Conservation (phyloP, 2,329 filamentous ascomycete species). For the Pleoardoris graminearum region DNA sequence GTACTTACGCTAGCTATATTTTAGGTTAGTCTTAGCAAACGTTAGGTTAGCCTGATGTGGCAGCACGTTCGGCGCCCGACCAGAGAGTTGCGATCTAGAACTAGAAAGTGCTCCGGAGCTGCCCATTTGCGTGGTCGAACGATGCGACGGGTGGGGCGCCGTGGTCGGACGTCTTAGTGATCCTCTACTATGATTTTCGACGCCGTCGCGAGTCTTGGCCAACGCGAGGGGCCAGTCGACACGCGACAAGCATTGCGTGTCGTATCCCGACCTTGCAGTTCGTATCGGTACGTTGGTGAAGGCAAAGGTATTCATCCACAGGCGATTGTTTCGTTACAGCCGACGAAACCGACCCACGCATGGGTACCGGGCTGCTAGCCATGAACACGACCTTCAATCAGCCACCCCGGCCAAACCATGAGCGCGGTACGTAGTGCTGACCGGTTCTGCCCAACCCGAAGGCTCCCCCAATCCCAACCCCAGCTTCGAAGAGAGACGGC, state of each 20-base stretch:
- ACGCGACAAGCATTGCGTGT: no score
- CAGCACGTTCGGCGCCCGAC: no score
- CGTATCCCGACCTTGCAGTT: neutral
- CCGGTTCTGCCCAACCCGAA: neutral
- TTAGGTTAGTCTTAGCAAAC: no score
- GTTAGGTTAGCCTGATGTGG: no score
- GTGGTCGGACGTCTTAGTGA: slow-evolving; percentile 1
- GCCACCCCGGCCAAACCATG: neutral
- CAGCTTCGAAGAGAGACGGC: neutral
- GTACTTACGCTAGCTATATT: no score
- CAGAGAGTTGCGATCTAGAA: no score
- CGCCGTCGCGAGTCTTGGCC: neutral
- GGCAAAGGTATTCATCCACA: neutral
- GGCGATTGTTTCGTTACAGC: neutral
- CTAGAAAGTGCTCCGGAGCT: neutral
- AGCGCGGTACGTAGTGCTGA: slow-evolving; percentile 2
- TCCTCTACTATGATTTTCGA: neutral
- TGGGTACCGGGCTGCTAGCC: no score
- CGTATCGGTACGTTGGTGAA: neutral
- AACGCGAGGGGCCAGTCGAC: no score
- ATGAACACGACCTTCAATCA: neutral
- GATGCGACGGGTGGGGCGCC: neutral
- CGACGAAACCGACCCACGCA: no score
- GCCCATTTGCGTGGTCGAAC: neutral
- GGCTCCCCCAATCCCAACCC: slow-evolving; percentile 6